These are phyloP conservation scores for Colletotrichum melonis DNA, from an alignment of 2,329 filamentous ascomycete genomes.

Conservation along the genomic window DNA sequence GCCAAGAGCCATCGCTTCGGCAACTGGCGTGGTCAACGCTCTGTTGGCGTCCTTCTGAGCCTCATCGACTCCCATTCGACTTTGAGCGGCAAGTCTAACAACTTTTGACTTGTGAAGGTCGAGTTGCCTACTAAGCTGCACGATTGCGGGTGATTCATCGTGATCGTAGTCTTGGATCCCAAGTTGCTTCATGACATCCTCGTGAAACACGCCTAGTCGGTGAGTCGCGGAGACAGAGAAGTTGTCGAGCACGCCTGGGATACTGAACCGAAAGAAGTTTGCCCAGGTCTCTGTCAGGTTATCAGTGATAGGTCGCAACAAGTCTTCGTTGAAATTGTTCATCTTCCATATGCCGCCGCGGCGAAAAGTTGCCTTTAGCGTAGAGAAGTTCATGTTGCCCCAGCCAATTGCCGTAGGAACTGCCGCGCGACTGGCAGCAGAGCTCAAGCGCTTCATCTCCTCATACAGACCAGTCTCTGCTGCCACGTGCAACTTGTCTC, in stretches of 20 bases:
- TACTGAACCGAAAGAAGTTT: background rate
- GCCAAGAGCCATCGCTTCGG: background rate
- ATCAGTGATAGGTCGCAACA: background rate
- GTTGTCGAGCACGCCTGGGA: background rate
- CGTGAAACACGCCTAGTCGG: background rate
- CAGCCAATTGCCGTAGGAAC: background rate
- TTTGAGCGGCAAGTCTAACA: background rate
- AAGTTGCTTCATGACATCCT: background rate
- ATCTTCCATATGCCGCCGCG: background rate
- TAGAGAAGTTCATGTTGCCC: background rate
- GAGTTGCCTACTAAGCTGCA: background rate
- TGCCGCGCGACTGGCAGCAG: background rate
- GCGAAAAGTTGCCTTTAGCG: background rate
- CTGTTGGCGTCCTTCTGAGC: conserved; percentile 19
- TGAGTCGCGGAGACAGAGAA: background rate
- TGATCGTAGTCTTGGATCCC: background rate
- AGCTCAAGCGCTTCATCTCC: background rate
- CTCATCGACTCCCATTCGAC: background rate
- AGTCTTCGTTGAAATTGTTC: conserved; percentile 6
- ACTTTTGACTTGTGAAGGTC: background rate
- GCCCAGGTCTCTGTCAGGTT: background rate
- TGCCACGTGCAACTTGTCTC: background rate
- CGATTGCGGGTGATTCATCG: background rate
- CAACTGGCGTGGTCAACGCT: background rate
- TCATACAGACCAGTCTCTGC: background rate